Base-by-base conservation (phyloP, 2,329 filamentous ascomycete genomes). In the Chalara sp. region DNA sequence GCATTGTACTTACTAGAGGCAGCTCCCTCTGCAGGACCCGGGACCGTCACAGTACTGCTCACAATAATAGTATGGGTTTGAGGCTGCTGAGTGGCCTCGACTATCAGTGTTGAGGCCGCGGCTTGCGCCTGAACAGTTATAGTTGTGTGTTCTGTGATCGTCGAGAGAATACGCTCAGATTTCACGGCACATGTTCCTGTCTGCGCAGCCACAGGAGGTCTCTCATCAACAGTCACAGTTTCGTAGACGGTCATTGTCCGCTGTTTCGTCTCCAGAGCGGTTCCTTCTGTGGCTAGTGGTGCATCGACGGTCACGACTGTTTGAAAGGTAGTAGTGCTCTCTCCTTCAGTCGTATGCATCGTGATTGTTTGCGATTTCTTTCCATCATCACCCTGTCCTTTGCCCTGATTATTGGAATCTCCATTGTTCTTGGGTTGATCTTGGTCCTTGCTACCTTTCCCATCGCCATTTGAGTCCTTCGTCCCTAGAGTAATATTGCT, bases 371-470 rank as follows among this genome's bases (percentile, higher is more conserved):
- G 43, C 33, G 40, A 35, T 30, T 39, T 12, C 43, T 29, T 31
- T 45, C n/a, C 44, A 6, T 46, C 47, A 7, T 46, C 47, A 39
- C 39, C 56, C 6, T 12, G 40, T 33, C 35, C 37, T 32, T 44
- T 21, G 21, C 21, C 21, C 21, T 21, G 21, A 21, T 21, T 21
- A 21, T 21, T 21, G 21, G 21, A 21, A 21, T 21, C n/a, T n/a
- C n/a, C 21, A 21, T 21, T 21, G 21, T 21, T 21, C 21, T 21
- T 21, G 21, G 21, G 21, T 21, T 21, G 21, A 21, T 21, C 21
- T 21, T 21, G 21, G 21, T 21, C 21, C 21, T 21, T 21, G 21
- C 21, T 21, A 21, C 21, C 21, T 21, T 21, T 21, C 21, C 21
- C 21, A 21, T 21, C 21, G 21, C 21, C 21, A 21, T 21, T 21